A percentile compares a stretch with the other conserved stretches of the same genome.
phyloP scores from a whole-genome alignment of 345 rosid genomes.

The Mallotus nudiflorus region DNA sequence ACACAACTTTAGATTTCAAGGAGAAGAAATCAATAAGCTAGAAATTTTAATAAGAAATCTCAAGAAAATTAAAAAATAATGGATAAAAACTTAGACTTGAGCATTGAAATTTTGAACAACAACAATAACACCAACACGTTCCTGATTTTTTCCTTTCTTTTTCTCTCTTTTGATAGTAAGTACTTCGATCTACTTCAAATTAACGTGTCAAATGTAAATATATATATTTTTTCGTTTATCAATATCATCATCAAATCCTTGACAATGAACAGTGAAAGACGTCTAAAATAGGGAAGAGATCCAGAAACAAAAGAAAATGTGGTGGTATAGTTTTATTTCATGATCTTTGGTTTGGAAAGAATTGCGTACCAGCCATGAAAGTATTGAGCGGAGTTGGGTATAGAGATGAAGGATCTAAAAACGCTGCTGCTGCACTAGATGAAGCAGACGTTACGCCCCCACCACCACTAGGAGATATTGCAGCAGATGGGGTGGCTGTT shows the following conservation, averaged over 20 bases:
- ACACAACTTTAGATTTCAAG: constrained; percentile 19
- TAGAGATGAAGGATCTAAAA: constrained; percentile 53
- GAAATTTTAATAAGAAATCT: neutral
- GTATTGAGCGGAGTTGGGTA: constrained; percentile 54
- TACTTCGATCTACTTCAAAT: constrained; percentile 24
- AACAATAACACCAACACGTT: constrained; percentile 14
- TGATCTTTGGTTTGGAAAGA: constrained; percentile 59
- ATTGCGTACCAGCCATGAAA: constrained; percentile 70
- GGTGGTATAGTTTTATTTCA: constrained; percentile 12
- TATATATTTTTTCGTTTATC: constrained; percentile 25
- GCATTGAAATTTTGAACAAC: constrained; percentile 25
- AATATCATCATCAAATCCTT: constrained; percentile 18
- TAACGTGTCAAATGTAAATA: constrained; percentile 6
- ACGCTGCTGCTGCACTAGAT: constrained; percentile 27
- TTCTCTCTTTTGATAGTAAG: neutral
- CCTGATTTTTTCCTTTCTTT: constrained; percentile 4
- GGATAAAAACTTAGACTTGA: neutral
- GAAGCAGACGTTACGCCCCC: constrained; percentile 28
- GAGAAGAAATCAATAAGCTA: too few relatives aligned
- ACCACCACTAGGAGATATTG: constrained; percentile 25
- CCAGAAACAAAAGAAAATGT: constrained; percentile 1
- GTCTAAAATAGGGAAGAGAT: constrained; percentile 14
- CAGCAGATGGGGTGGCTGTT: constrained; percentile 18
- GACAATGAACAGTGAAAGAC: constrained; percentile 9
- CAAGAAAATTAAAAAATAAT: constrained; percentile 8